These are phyloP conservation scores for Melanomma pulvis-pyrius DNA, from an alignment of 495 filamentous ascomycete species.

Conservation along the genomic window DNA sequence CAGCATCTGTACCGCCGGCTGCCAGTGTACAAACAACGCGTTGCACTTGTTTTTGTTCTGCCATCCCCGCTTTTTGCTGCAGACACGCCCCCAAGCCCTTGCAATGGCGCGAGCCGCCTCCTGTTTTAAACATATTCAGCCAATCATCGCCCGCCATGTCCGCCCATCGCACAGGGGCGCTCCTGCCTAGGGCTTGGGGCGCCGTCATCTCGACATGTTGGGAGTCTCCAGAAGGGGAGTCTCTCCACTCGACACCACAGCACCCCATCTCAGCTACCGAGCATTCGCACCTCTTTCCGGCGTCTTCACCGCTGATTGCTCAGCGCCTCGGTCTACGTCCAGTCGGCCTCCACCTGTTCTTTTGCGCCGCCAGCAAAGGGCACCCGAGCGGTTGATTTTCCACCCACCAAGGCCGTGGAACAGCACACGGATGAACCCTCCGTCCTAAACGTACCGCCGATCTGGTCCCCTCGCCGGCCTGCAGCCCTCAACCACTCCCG, in stretches of 20 bases:
- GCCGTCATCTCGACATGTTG: background rate
- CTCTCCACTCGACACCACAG: background rate
- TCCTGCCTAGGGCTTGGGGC: background rate
- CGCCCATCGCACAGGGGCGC: slow-evolving; percentile 3
- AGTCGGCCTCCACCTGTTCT: background rate
- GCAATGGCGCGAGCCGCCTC: slow-evolving; percentile 25
- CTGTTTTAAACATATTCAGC: slow-evolving; percentile 1
- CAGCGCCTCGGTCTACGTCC: background rate
- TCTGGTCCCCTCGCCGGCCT: background rate
- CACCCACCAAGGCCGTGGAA: slow-evolving; percentile 21
- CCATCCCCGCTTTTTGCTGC: slow-evolving; percentile 24
- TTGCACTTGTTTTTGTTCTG: background rate
- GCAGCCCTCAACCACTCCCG: background rate
- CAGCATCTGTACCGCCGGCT: background rate
- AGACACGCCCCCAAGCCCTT: slow-evolving; percentile 7
- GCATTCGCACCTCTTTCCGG: background rate
- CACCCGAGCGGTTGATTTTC: slow-evolving; percentile 18
- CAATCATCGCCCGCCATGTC: slow-evolving; percentile 9
- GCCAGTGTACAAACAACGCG: background rate
- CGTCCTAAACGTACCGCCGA: slow-evolving; percentile 13
- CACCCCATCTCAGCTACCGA: background rate
- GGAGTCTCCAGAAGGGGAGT: background rate
- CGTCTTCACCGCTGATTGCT: background rate
- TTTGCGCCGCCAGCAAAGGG: background rate
- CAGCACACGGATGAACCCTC: slow-evolving; percentile 1